Evolutionary conservation across 768 basidiomycete species (phyloP).

Genomic region (Mycena alexandri): DNA sequence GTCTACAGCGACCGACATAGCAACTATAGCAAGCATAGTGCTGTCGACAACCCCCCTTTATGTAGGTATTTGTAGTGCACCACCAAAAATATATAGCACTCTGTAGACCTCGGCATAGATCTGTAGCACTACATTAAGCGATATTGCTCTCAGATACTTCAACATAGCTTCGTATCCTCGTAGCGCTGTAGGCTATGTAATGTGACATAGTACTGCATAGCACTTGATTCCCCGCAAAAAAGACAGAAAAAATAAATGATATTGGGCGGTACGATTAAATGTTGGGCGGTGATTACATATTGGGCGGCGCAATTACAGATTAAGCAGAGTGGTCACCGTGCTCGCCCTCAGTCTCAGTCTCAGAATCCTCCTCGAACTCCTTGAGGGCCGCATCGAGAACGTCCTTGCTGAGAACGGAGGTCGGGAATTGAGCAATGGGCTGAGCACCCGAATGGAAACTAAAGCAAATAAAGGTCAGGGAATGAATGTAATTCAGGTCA

Average conservation of each 20-base stretch:
- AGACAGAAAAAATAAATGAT: no score
- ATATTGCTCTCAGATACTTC: no score
- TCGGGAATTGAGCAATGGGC: not conserved
- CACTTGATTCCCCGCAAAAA: no score
- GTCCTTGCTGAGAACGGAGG: not conserved
- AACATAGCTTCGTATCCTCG: no score
- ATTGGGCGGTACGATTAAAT: no score
- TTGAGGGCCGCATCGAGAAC: not conserved
- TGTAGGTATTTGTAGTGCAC: not conserved
- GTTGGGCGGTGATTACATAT: no score
- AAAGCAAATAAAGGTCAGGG: not conserved
- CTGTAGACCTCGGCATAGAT: no score
- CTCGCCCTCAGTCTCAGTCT: conserved; percentile 16
- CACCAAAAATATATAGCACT: no score
- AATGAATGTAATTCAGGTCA: not conserved
- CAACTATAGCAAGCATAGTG: not conserved
- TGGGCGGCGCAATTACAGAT: no score
- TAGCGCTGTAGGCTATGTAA: no score
- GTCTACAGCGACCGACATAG: not conserved
- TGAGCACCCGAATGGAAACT: conserved; percentile 21
- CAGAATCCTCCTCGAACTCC: conserved; percentile 9
- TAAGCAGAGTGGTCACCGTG: not conserved
- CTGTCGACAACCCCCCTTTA: not conserved
- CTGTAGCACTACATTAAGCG: no score
- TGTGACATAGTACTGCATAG: no score